Evolutionary conservation across 805 yeast species (phyloP), one percentile per base, ranked within the genome.

Genomic region (Nakazawaea anatomiae): DNA sequence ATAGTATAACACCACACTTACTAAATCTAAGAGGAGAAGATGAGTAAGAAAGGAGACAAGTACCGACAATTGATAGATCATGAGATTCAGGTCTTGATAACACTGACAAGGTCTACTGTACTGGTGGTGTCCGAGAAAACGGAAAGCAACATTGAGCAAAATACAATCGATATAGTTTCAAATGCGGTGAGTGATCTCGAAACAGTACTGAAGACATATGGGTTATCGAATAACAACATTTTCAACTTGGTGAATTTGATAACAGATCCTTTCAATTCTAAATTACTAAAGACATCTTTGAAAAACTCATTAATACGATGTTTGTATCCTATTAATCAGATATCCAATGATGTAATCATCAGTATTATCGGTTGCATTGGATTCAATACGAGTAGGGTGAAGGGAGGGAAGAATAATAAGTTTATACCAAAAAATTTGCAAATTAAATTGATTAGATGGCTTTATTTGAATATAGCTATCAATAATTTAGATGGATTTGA

Each of bases 371-470:
- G 50, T 4, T 42, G 50, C 8, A 46, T 51, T 8, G 53, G 53
- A 10, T 41, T 46, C 8, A 43, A 46, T 38, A 18, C 25, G 3
- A 18, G 25, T 18, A 18, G 25, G 25, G n/a, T 36, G 9, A 3
- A 5, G 28, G 35, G 18, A 8, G 18, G 18, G 7, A 18, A 12
- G 14, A 42, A 10, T 1, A 44, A 45, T 14, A 28, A 36, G 27
- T 51, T 46, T 32, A 36, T 51, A 6, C 53, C 42, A 25, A 36
- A 46, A 25, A 44, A 31, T 34, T 46, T 51, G 32, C 53, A 51
- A 35, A 12, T 18, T 4, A 46, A 46, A 27, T 46, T 51, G 27
- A 12, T 51, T 25, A 35, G 29, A 27, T 51, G 50, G 47, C 27
- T 51, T 18, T 51, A 46, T 32, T 42, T 51, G 45, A 51, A 51